Conservation (phyloP, 352 stramenopile genomes). For the Phytophthora chlamydospora region DNA sequence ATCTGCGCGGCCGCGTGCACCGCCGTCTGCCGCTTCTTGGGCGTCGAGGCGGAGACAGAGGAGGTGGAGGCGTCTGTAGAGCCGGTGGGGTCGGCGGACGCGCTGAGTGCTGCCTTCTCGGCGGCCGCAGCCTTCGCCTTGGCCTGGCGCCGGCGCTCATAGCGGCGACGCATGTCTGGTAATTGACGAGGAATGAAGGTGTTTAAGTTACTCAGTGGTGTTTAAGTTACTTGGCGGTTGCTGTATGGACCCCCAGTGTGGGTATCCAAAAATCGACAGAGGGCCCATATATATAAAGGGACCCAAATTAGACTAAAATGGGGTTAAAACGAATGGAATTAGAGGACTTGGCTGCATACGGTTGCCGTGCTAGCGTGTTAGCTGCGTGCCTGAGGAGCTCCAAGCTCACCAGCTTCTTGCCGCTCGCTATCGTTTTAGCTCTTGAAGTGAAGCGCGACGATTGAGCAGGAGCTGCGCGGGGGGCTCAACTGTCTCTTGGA, state of each 20-base stretch:
- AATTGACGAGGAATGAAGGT: slow-evolving; percentile 2
- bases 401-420: too few relatives aligned
- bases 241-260: too few relatives aligned
- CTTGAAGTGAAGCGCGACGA: too few relatives aligned
- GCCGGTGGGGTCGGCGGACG: neutral
- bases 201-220: slow-evolving; percentile 11
- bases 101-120: slow-evolving; percentile 12
- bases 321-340: too few relatives aligned
- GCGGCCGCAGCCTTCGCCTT: slow-evolving; percentile 36
- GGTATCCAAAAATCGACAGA: too few relatives aligned
- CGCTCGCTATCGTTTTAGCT: too few relatives aligned
- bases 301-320: too few relatives aligned
- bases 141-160: slow-evolving; percentile 53
- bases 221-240: too few relatives aligned
- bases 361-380: too few relatives aligned
- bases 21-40: slow-evolving; percentile 50
- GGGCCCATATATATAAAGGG: too few relatives aligned
- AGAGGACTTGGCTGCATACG: too few relatives aligned
- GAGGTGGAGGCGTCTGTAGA: neutral
- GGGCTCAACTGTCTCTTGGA: neutral
- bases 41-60: slow-evolving; percentile 4
- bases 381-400: too few relatives aligned
- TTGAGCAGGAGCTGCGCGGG: neutral
- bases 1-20: slow-evolving; percentile 64
- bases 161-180: slow-evolving; percentile 51